Base-by-base conservation (phyloP, 2,329 filamentous ascomycete species). In the Neofusicoccum ribis region DNA sequence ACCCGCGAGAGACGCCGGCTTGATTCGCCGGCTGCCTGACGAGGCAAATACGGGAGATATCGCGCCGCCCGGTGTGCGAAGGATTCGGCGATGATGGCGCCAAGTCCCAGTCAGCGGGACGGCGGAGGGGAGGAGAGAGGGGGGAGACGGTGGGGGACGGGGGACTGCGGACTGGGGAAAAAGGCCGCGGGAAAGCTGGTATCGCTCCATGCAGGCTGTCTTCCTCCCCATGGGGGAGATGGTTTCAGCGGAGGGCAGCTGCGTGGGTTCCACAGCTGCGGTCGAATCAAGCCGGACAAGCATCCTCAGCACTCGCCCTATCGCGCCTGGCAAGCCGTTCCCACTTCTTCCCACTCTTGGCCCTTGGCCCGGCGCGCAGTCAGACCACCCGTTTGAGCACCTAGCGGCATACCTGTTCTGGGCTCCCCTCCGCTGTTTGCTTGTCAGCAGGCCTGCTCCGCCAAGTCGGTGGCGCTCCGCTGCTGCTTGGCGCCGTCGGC, bases 221-320 rank as follows among this genome's bases (percentile, higher is more conserved):
- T 23, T 23, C 5, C 11, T 51, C 49, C 49, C 49, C 49, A 36
- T 17, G 49, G 49, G 49, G 49, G 5, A 9, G 46, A 3, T 23
- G 23, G 23, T 23, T 23, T 23, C 23, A 23, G 23, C 23, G 23
- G 23, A 23, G 23, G 23, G 23, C 23, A 23, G 39, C 43, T n/a
- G 43, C 14, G 27, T n/a, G 49, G 23, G 31, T 36, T 51, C 27
- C 27, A 17, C 49, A 9, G 37, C 39, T 59, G 54, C 41, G 14
- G 56, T 60, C 56, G 43, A 60, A 60, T 60, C 56, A 60, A 60
- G 56, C 56, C 23, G 56, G 56, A 60, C 56, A 60, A 60, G 56
- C 56, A 31, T 49, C 41, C 41, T 39, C 54, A 31, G 41, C 20
- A 20, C n/a, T 56, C 51, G 51, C 51, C 51, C 37, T 43, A 58